Evolutionary conservation across 768 basidiomycete genomes (phyloP).

Genomic region (Clavaria fumosa): DNA sequence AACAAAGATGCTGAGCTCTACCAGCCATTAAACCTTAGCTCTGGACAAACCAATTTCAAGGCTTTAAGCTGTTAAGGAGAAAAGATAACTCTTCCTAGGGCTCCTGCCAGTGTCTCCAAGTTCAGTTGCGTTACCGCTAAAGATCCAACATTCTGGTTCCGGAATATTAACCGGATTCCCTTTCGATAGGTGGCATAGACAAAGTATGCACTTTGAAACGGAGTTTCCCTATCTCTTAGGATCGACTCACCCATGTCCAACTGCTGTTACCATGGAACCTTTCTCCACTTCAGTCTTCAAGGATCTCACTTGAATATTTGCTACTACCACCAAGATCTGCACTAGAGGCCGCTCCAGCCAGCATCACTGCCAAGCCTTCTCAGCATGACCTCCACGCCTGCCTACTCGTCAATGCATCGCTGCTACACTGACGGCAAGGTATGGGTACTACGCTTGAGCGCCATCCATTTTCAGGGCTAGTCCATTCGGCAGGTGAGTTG

Average conservation of each 20-base stretch:
- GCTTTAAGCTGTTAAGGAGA: constrained; percentile 60
- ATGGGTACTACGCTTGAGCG: constrained; percentile 78
- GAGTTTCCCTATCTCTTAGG: constrained; percentile 35
- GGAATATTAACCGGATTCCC: constrained; percentile 69
- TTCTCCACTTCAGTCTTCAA: constrained; percentile 84
- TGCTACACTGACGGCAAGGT: constrained; percentile 64
- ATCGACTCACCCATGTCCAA: constrained; percentile 80
- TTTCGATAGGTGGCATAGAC: constrained; percentile 54
- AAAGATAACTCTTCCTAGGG: constrained; percentile 70
- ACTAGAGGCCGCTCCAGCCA: constrained; percentile 65
- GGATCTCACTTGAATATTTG: constrained; percentile 80
- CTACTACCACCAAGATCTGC: constrained; percentile 84
- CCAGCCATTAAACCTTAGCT: constrained; percentile 56
- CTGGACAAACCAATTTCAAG: constrained; percentile 63
- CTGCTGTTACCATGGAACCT: constrained; percentile 79
- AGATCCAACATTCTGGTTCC: constrained; percentile 60
- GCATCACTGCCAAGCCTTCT: constrained; percentile 66
- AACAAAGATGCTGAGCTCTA: constrained; percentile 57
- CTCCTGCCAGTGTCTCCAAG: constrained; percentile 46
- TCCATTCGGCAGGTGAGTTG: constrained; percentile 85
- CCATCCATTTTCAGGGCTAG: constrained; percentile 87
- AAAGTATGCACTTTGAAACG: constrained; percentile 52
- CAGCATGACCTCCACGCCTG: constrained; percentile 49
- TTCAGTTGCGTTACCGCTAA: constrained; percentile 58
- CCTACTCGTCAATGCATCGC: constrained; percentile 62